Evolutionary conservation across 176 grass and related monocot species (phyloP), one percentile per base, ranked within the genome.

Genomic region (Coix lacrymajobi): DNA sequence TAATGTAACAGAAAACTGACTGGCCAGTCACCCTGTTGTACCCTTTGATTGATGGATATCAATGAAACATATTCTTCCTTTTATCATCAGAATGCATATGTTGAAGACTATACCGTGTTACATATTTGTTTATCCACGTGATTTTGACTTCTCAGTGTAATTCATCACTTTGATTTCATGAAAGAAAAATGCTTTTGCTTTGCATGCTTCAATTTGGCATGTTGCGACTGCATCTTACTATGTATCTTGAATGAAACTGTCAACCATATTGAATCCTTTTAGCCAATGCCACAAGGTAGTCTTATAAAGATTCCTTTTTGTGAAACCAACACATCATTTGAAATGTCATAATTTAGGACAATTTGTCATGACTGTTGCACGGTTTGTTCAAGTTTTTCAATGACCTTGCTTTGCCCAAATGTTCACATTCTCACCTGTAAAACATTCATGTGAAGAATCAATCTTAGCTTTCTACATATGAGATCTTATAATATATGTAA

Each of bases 1-100:
- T 81, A 32, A 83, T 61, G 60, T 90, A 60, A 52, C 32, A 58
- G 32, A 79, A 69, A 73, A 90, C 39, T 83, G 74, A 83, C 75
- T 62, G 66, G 61, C 83, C 61, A 75, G 79, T 79, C 25, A 62
- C 75, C 48, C 31, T 83, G 79, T 69, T 90, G 79, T 75, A 87
- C 19, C 82, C 37, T 90, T 83, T 79, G 45, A 40, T 86, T 34
- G 16, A 40, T 86, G 33, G 11, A 86, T 37, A 86, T 40, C 9
- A 87, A 62, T 83, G 79, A n/a, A 90, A 79, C 34, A 46, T 45
- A 85, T 85, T 41, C 40, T 78, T 83, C 4, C 49, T 20, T 68
- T 78, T 82, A 63, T 78, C 73, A 34, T 45, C 52, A 61, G 44
- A 33, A 56, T 39, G 65, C 62, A 46, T 57, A 58, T 45, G 24